A percentile compares a stretch with the other conserved stretches of the same genome.
Evolutionary conservation across 495 filamentous ascomycete genomes (phyloP).

Genomic region (Rhizodiscina lignyota): DNA sequence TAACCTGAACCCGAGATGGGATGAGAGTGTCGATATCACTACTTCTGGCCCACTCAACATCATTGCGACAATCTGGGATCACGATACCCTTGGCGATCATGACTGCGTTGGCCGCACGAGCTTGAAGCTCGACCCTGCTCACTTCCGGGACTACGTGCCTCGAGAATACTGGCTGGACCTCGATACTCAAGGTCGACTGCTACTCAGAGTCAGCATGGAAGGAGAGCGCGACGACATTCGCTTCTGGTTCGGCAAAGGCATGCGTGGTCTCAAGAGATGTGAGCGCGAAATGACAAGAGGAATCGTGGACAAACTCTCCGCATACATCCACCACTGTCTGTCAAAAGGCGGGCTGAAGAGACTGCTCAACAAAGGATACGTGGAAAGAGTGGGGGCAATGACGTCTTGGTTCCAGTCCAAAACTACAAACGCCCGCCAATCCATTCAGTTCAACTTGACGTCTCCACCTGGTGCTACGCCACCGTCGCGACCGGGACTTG

Average conservation of each 20-base stretch:
- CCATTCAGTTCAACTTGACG: too few species aligned
- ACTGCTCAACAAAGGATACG: conserved; percentile 54
- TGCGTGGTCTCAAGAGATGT: conserved; percentile 82
- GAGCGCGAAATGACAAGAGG: conserved; percentile 96
- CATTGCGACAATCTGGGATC: conserved; percentile 96
- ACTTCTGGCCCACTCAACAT: conserved; percentile 83
- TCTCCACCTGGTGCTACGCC: too few species aligned
- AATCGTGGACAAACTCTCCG: conserved; percentile 96
- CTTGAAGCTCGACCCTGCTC: conserved; percentile 82
- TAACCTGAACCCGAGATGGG: conserved; percentile 92
- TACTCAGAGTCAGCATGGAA: conserved; percentile 94
- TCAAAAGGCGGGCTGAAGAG: conserved; percentile 63
- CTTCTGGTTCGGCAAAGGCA: conserved; percentile 96
- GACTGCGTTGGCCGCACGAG: conserved; percentile 93
- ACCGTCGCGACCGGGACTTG: too few species aligned
- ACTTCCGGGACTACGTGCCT: conserved; percentile 91
- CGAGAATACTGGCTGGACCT: conserved; percentile 95
- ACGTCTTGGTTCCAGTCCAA: too few species aligned
- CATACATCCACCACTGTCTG: conserved; percentile 82
- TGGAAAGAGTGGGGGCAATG: too few species aligned
- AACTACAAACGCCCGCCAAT: too few species aligned
- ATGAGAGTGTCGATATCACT: conserved; percentile 91
- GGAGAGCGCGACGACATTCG: conserved; percentile 96
- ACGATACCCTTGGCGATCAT: conserved; percentile 92
- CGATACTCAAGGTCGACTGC: conserved; percentile 80